A percentile compares a stretch with the other conserved stretches of the same genome.
phyloP scores from a whole-genome alignment of 2,329 filamentous ascomycete species.

The Stagonosporopsis vannaccii region DNA sequence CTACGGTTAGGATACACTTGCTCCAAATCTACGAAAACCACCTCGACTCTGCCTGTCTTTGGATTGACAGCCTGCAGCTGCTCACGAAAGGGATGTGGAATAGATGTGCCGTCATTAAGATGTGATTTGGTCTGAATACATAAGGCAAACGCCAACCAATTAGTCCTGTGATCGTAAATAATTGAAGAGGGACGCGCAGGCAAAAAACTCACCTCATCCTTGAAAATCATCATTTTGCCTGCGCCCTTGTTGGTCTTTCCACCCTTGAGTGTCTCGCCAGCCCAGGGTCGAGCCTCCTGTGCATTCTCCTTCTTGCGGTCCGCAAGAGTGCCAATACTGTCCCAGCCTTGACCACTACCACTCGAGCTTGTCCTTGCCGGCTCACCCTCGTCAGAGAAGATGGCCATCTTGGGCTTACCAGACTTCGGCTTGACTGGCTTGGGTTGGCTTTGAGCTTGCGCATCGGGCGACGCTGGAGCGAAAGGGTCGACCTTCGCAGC shows the following conservation, averaged over 20 bases:
- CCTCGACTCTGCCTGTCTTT: constrained; percentile 81
- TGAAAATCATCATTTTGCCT: constrained; percentile 90
- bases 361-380: constrained; percentile 62
- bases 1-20: constrained; percentile 82
- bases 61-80: constrained; percentile 85
- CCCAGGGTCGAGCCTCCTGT: constrained; percentile 87
- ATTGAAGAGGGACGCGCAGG: constrained; percentile 47
- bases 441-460: constrained; percentile 56
- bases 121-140: constrained; percentile 61
- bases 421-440: constrained; percentile 63
- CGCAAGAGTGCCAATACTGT: constrained; percentile 84
- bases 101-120: constrained; percentile 41
- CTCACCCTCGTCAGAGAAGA: constrained; percentile 82
- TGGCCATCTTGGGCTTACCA: constrained; percentile 81
- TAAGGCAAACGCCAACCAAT: constrained; percentile 65
- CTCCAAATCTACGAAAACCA: constrained; percentile 86
- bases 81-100: constrained; percentile 72
- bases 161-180: constrained; percentile 76
- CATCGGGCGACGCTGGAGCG: constrained; percentile 54
- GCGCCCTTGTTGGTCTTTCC: constrained; percentile 80
- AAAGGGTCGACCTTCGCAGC: constrained; percentile 89
- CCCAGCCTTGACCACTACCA: constrained; percentile 78
- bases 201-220: constrained; percentile 82
- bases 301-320: constrained; percentile 95
- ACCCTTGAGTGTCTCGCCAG: constrained; percentile 85